phyloP scores from a whole-genome alignment of 192 early-diverging fungal genomes.

The Umbelopsis vinacea region DNA sequence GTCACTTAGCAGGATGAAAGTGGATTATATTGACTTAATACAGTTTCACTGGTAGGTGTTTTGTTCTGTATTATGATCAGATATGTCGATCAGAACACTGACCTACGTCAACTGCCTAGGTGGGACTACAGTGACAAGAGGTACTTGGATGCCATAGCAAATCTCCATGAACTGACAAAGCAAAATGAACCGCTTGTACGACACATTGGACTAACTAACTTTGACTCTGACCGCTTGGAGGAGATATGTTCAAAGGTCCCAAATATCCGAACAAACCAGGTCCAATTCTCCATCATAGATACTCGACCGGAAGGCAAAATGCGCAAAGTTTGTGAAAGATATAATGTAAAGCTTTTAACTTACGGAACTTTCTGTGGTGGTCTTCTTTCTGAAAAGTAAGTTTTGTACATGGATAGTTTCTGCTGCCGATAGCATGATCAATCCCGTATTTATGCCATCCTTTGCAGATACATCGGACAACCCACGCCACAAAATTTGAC shows the following conservation, averaged over 20 bases:
- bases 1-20: not conserved
- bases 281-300: conserved; percentile 16
- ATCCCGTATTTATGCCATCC: not conserved
- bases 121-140: conserved; percentile 23
- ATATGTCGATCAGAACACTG: too few relatives aligned
- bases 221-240: conserved; percentile 9
- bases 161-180: conserved; percentile 6
- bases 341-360: conserved; percentile 19
- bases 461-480: conserved; percentile 9
- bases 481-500: not conserved
- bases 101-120: not conserved
- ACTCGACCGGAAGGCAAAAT: conserved; percentile 18
- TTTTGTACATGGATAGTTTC: not conserved
- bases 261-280: conserved; percentile 9
- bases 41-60: conserved; percentile 19
- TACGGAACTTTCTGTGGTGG: conserved; percentile 23
- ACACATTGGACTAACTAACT: conserved; percentile 17
- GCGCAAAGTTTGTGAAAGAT: conserved; percentile 13
- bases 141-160: not conserved
- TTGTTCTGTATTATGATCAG: too few relatives aligned
- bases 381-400: conserved; percentile 18
- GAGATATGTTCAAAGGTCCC: conserved; percentile 14
- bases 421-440: not conserved
- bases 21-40: not conserved
- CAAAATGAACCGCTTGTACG: not conserved